Evolutionary conservation across 805 yeast species (phyloP).

Genomic region (Yarrowia sp.): DNA sequence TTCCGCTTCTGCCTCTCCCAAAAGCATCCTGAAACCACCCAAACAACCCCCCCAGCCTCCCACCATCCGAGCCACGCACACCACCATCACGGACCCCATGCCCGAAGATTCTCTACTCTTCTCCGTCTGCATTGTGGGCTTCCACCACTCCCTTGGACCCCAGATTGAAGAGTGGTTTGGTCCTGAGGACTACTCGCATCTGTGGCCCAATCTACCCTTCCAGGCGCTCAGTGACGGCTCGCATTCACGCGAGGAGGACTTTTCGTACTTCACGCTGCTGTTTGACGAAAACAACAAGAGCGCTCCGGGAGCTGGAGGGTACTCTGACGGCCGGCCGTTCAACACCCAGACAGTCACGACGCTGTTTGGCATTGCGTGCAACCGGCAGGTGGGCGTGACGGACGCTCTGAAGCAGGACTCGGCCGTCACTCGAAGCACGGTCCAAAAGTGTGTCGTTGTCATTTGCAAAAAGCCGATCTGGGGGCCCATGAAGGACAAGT

Average conservation of each 20-base stretch:
- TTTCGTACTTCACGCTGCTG: constrained; percentile 81
- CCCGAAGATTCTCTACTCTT: constrained; percentile 48
- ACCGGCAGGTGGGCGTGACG: constrained; percentile 70
- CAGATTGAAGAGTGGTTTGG: constrained; percentile 90
- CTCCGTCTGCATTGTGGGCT: constrained; percentile 87
- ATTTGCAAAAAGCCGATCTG: constrained; percentile 84
- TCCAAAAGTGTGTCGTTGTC: constrained; percentile 88
- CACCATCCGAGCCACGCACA: constrained; percentile 6
- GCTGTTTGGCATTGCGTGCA: constrained; percentile 92
- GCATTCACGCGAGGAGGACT: constrained; percentile 89
- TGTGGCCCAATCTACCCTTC: constrained; percentile 88
- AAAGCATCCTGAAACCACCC: not conserved
- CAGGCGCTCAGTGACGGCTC: constrained; percentile 97
- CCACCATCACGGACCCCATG: constrained; percentile 18
- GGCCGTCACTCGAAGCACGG: constrained; percentile 78
- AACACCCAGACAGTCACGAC: constrained; percentile 55
- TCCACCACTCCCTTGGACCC: constrained; percentile 91
- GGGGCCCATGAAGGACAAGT: constrained; percentile 79
- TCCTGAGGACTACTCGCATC: constrained; percentile 43
- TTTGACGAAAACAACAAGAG: constrained; percentile 55
- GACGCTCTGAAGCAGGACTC: constrained; percentile 56
- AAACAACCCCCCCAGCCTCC: not conserved
- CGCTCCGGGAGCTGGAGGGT: constrained; percentile 44
- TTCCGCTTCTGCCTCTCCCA: not conserved
- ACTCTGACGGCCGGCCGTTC: constrained; percentile 43